Evolutionary conservation across 2,329 filamentous ascomycete genomes (phyloP).

Genomic region (Ceratocystis variospora): DNA sequence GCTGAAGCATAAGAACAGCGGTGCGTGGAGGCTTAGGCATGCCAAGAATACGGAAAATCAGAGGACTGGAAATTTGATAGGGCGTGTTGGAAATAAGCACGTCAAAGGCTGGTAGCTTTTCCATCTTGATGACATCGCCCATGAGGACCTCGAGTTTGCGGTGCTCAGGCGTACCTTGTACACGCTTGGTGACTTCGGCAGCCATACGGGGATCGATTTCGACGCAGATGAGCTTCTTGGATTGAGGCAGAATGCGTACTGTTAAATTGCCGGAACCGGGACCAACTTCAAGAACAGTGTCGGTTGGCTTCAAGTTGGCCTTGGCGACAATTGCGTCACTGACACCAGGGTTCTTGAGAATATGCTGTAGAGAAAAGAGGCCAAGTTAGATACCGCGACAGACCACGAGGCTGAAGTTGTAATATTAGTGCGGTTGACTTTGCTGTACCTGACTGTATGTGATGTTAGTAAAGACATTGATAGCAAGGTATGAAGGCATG

Average conservation of each 20-base stretch:
- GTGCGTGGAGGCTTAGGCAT: slow-evolving; percentile 68
- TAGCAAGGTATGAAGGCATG: no score
- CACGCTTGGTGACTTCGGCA: slow-evolving; percentile 83
- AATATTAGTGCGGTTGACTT: background rate
- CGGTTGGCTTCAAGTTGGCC: slow-evolving; percentile 78
- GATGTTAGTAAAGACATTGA: no score
- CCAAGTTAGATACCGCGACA: background rate
- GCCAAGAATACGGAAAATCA: slow-evolving; percentile 80
- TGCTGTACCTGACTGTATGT: slow-evolving; percentile 13
- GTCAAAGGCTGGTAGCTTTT: slow-evolving; percentile 60
- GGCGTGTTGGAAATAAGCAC: slow-evolving; percentile 62
- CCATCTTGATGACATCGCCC: slow-evolving; percentile 81
- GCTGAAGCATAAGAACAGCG: slow-evolving; percentile 90
- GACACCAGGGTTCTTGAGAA: slow-evolving; percentile 82
- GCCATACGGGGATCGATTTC: slow-evolving; percentile 96
- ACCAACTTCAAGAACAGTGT: slow-evolving; percentile 81
- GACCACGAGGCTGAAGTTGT: background rate
- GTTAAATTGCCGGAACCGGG: slow-evolving; percentile 83
- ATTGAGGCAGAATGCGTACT: slow-evolving; percentile 74
- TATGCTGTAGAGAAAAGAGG: slow-evolving; percentile 46
- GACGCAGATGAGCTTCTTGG: slow-evolving; percentile 67
- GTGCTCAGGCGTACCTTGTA: slow-evolving; percentile 74
- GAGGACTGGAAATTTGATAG: slow-evolving; percentile 73
- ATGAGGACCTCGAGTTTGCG: slow-evolving; percentile 77
- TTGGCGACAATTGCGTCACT: slow-evolving; percentile 59